Conservation (phyloP, 345 rosid species). For the Arabidopsis thaliana region TAIR10.1 NC_003070.9:27432501-27433000, state of each 20-base stretch:
- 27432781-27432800: too few species aligned
- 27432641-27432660: slow-evolving; percentile 8
- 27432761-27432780: too few species aligned
- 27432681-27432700: slow-evolving; percentile 9
- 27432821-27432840: too few species aligned
- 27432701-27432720: background rate
- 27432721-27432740: too few species aligned
- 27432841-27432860: too few species aligned
- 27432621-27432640: slow-evolving; percentile 41
- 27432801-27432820: too few species aligned
- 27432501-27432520: slow-evolving; percentile 34
- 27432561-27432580: slow-evolving; percentile 23
- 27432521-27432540: slow-evolving; percentile 41
- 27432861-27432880: background rate
- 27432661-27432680: slow-evolving; percentile 39
- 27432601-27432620: slow-evolving; percentile 21
- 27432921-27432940: slow-evolving; percentile 38
- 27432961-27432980: background rate
- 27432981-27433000: slow-evolving; percentile 31
- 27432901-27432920: slow-evolving; percentile 24
- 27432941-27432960: slow-evolving; percentile 8
- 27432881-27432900: background rate
- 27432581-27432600: slow-evolving; percentile 33
- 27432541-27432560: slow-evolving; percentile 33
- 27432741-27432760: too few species aligned